Percentiles rank a stretch among this genome's conserved stretches.
Conservation (phyloP, 2,329 filamentous ascomycete genomes). For the Cephalotrichum gorgonifer region DNA sequence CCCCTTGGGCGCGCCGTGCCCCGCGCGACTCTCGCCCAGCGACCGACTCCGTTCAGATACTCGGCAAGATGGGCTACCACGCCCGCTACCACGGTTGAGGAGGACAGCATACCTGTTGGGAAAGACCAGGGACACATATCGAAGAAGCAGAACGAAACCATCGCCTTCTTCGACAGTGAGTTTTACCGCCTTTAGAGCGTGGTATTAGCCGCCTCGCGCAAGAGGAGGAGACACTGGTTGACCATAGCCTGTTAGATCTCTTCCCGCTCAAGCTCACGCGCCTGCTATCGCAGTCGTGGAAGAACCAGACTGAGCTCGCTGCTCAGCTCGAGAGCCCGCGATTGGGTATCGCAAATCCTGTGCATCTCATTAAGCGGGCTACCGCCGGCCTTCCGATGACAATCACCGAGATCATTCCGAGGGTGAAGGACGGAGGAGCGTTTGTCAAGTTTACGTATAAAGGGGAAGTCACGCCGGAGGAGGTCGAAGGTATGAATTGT, state of each 20-base stretch:
- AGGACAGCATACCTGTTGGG: slow-evolving; percentile 32
- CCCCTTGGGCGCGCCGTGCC: neutral
- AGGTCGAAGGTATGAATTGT: slow-evolving; percentile 28
- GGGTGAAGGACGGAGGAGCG: slow-evolving; percentile 83
- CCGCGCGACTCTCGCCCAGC: neutral
- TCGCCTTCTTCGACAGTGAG: slow-evolving; percentile 85
- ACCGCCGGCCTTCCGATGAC: slow-evolving; percentile 49
- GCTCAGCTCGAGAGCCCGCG: slow-evolving; percentile 40
- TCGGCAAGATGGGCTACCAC: slow-evolving; percentile 10
- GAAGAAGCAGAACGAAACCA: slow-evolving; percentile 64
- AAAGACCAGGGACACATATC: slow-evolving; percentile 73
- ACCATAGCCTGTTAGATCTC: slow-evolving; percentile 45
- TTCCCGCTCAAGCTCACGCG: slow-evolving; percentile 65
- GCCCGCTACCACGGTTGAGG: slow-evolving; percentile 6
- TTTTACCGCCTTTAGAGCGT: no score
- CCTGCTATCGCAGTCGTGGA: slow-evolving; percentile 34
- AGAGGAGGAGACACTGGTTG: neutral
- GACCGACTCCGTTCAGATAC: neutral
- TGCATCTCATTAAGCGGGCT: slow-evolving; percentile 46
- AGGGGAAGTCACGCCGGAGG: slow-evolving; percentile 22
- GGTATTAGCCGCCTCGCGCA: neutral
- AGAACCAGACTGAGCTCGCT: slow-evolving; percentile 37
- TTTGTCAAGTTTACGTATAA: slow-evolving; percentile 73
- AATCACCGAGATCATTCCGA: slow-evolving; percentile 71
- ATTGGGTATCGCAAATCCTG: slow-evolving; percentile 39